A percentile compares a stretch with the other conserved stretches of the same genome.
Conservation (phyloP, 768 basidiomycete genomes). For the Lactifluus volemus region DNA sequence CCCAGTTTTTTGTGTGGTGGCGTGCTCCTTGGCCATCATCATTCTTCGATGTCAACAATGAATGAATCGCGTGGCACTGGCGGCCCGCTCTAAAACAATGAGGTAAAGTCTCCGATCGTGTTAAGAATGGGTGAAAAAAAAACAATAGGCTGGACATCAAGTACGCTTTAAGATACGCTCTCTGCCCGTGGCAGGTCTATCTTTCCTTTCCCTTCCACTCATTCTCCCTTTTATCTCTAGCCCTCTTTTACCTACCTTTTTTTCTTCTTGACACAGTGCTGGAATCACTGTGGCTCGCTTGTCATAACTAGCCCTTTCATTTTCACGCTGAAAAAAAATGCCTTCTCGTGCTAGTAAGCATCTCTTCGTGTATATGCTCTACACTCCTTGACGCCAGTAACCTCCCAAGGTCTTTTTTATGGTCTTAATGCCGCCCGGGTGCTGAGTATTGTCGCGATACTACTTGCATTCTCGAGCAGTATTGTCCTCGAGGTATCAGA, state of each 20-base stretch:
- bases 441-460: conserved; percentile 68
- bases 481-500: conserved; percentile 67
- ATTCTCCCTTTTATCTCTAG: not conserved
- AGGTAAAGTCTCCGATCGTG: not conserved
- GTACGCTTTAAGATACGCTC: not conserved
- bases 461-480: conserved; percentile 75
- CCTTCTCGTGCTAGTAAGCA: conserved; percentile 7
- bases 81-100: not conserved
- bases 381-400: not conserved
- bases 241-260: not conserved
- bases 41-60: not conserved
- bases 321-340: conserved; percentile 7
- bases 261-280: conserved; percentile 13
- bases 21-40: not conserved
- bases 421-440: conserved; percentile 70
- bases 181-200: not conserved
- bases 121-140: not conserved
- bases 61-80: not conserved
- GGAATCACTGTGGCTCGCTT: conserved; percentile 3
- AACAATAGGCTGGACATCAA: not conserved
- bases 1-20: not conserved
- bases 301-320: not conserved
- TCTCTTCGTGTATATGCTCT: not conserved
- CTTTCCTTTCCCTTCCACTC: not conserved
- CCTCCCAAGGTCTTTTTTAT: conserved; percentile 49